A percentile compares a stretch with the other conserved stretches of the same genome.
phyloP scores from a whole-genome alignment of 805 yeast genomes.

The Lachancea sp. region DNA sequence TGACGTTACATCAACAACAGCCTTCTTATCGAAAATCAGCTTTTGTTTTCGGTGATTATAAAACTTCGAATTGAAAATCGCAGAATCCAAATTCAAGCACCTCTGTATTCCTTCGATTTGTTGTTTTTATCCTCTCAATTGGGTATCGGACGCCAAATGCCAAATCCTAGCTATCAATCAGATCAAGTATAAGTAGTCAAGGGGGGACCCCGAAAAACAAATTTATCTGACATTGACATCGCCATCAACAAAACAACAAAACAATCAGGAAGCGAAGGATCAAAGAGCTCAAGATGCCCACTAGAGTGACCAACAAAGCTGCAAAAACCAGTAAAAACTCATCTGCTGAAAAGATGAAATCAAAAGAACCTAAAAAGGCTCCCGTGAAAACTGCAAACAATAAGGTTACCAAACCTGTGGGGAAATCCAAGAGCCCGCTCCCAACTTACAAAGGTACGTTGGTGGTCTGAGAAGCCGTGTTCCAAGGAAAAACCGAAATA shows the following conservation, averaged over 20 bases:
- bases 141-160: neutral
- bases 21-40: too few relatives aligned
- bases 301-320: neutral
- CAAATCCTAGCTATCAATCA: too few relatives aligned
- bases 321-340: neutral
- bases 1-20: neutral
- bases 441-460: conserved; percentile 35
- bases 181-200: neutral
- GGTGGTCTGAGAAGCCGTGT: too few relatives aligned
- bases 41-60: neutral
- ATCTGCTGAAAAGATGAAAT: neutral
- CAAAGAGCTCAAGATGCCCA: conserved; percentile 1
- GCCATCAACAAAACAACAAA: neutral
- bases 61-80: too few relatives aligned
- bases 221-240: neutral
- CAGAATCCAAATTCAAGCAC: too few relatives aligned
- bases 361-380: conserved; percentile 6
- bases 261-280: neutral
- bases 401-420: conserved; percentile 4
- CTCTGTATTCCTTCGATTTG: too few relatives aligned
- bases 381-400: conserved; percentile 9
- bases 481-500: too few relatives aligned
- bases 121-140: too few relatives aligned
- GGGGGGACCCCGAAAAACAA: neutral
- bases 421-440: conserved; percentile 9